A percentile compares a stretch with the other conserved stretches of the same genome.
Conservation (phyloP, 2,329 filamentous ascomycete genomes). For the Trichoderma pleuroti region DNA sequence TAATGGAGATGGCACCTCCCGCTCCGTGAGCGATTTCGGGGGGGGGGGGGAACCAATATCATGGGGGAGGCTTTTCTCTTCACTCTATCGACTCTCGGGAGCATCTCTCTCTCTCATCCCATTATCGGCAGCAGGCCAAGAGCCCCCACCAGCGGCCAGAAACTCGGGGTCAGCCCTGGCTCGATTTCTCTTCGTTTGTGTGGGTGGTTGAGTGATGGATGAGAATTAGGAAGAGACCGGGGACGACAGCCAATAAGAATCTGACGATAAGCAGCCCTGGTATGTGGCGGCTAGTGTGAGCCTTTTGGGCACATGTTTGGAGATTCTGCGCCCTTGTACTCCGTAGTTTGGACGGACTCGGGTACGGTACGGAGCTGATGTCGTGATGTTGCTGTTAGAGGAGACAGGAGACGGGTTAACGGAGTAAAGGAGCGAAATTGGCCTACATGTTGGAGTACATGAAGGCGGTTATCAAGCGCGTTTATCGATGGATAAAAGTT, state of each 20-base stretch:
- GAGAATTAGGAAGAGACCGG: not conserved
- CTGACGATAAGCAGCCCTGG: constrained; percentile 14
- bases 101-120: not conserved
- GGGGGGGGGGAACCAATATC: not conserved
- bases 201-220: not conserved
- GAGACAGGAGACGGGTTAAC: not conserved
- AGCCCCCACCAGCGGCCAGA: constrained; percentile 15
- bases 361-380: not conserved
- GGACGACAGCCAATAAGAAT: constrained; percentile 3
- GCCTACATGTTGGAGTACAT: not conserved
- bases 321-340: constrained; percentile 1
- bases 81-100: not conserved
- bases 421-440: not conserved
- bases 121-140: not conserved
- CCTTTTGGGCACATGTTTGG: not conserved
- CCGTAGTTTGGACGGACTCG: not conserved
- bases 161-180: constrained; percentile 6
- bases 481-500: not conserved
- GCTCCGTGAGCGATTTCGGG: constrained; percentile 15
- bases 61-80: not conserved
- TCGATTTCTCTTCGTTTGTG: not conserved
- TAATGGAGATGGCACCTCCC: constrained; percentile 4
- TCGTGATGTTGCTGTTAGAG: not conserved
- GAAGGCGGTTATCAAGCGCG: not conserved
- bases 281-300: constrained; percentile 16